phyloP scores from a whole-genome alignment of 2,329 filamentous ascomycete species.

The Herpotrichia juniperi region DNA sequence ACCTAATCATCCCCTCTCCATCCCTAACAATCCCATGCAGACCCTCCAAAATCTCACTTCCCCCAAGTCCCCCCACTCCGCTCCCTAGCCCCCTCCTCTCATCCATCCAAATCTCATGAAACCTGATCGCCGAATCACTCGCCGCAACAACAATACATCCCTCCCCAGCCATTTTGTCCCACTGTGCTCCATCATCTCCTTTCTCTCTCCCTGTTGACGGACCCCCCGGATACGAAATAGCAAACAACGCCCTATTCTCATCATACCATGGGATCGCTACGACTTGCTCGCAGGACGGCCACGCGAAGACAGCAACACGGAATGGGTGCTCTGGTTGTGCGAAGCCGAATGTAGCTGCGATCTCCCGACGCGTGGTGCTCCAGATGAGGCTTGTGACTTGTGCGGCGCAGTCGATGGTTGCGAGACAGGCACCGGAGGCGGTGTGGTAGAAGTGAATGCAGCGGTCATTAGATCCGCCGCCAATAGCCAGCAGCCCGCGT shows the following conservation, averaged over 20 bases:
- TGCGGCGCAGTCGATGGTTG: conserved; percentile 88
- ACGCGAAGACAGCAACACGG: conserved; percentile 90
- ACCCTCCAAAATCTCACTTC: conserved; percentile 84
- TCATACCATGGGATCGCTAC: conserved; percentile 84
- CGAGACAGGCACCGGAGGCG: conserved; percentile 78
- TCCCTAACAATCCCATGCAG: conserved; percentile 81
- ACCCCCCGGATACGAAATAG: conserved; percentile 80
- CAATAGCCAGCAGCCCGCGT: conserved; percentile 82
- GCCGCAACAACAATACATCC: conserved; percentile 90
- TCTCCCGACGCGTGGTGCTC: conserved; percentile 84
- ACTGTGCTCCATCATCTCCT: conserved; percentile 60
- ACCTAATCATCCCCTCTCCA: conserved; percentile 49
- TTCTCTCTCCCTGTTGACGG: conserved; percentile 50
- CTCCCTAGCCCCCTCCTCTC: conserved; percentile 62
- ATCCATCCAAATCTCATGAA: conserved; percentile 91
- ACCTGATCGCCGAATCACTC: conserved; percentile 91
- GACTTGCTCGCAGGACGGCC: conserved; percentile 88
- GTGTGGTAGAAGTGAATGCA: conserved; percentile 97
- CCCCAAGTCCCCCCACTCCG: conserved; percentile 64
- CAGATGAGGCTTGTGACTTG: conserved; percentile 94
- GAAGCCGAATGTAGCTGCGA: conserved; percentile 93
- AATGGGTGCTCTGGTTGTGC: conserved; percentile 87
- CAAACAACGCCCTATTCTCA: conserved; percentile 80
- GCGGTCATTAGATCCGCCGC: conserved; percentile 91
- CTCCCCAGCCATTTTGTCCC: conserved; percentile 66